Evolutionary conservation across 352 stramenopile genomes (phyloP).

Genomic region (Phytophthora cajani): DNA sequence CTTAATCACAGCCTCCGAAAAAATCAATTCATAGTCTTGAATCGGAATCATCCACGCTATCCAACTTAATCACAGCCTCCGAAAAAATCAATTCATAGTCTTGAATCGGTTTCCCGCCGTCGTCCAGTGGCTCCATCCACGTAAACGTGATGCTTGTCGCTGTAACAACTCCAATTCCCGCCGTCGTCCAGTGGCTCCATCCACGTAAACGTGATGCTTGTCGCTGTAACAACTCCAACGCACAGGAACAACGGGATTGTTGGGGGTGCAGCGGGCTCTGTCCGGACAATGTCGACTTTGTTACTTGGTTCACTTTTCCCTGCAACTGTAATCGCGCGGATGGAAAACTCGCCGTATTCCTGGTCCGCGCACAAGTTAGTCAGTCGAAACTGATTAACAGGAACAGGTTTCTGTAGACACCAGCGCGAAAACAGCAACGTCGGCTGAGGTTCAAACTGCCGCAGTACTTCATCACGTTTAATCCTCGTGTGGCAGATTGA

Average conservation of each 20-base stretch:
- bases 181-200: slow-evolving; percentile 63
- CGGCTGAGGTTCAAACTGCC: slow-evolving; percentile 31
- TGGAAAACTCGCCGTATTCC: slow-evolving; percentile 54
- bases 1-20: slow-evolving; percentile 63
- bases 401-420: slow-evolving; percentile 60
- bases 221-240: slow-evolving; percentile 58
- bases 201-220: slow-evolving; percentile 74
- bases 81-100: slow-evolving; percentile 70
- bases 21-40: slow-evolving; percentile 64
- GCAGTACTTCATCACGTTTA: slow-evolving; percentile 18
- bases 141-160: slow-evolving; percentile 69
- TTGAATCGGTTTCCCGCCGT: slow-evolving; percentile 40
- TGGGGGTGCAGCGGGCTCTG: slow-evolving; percentile 40
- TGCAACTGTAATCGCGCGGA: slow-evolving; percentile 62
- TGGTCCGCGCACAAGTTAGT: slow-evolving; percentile 47
- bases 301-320: slow-evolving; percentile 65
- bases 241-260: slow-evolving; percentile 56
- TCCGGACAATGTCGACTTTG: slow-evolving; percentile 41
- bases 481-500: slow-evolving; percentile 33
- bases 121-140: slow-evolving; percentile 67
- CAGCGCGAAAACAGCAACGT: slow-evolving; percentile 50
- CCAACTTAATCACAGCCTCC: slow-evolving; percentile 56
- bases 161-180: slow-evolving; percentile 60
- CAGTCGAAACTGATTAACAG: slow-evolving; percentile 53
- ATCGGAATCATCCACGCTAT: slow-evolving; percentile 23